Evolutionary conservation across 108 stramenopile genomes (phyloP), one percentile per base, ranked within the genome.

Genomic region (Schizochytrium sp.): DNA sequence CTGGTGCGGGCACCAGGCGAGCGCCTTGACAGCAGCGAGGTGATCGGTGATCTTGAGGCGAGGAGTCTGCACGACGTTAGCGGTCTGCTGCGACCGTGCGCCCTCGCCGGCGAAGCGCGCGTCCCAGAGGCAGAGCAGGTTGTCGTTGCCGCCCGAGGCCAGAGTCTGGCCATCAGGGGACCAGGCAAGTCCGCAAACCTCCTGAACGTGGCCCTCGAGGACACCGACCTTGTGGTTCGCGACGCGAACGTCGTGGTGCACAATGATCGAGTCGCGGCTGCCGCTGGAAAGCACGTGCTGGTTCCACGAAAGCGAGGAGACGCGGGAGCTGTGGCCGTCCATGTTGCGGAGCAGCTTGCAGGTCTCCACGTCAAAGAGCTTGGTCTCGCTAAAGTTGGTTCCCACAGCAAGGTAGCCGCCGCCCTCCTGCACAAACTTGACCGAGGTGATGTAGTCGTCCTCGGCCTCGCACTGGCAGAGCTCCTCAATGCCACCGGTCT

Each of bases 1-100:
- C 90, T 99, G 97, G 90, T 96, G 96, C 16, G 99, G 99, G 90
- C 96, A 98, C 99, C 99, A 99, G 4, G 99, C 98, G 76, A 99
- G 92, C 12, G 99, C 98, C 93, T 98, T 98, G 87, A 99, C 99
- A 0, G 99, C 98, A 8, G 99, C 99, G 76, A 95, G 96, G 90
- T 99, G 99, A 58, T 98, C 96, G 5, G 96, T 91, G 18, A 98
- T 96, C 51, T 93, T 87, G 58, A 94, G 90, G 16, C 96, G 92
- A 14, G 97, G 96, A 29, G 88, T 44, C 51, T 83, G 76, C 88
- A 48, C 57, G 89, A 87, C 91, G 89, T 83, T 51, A 89, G 45
- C 88, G 83, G 72, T 87, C 59, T 44, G 87, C 89, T 51, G 44
- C 25, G 58, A 90, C 58, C 58, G 88, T 53, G 95, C 92, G 41